Conservation (phyloP, 805 yeast genomes). For the Kazachstania viticola region DNA sequence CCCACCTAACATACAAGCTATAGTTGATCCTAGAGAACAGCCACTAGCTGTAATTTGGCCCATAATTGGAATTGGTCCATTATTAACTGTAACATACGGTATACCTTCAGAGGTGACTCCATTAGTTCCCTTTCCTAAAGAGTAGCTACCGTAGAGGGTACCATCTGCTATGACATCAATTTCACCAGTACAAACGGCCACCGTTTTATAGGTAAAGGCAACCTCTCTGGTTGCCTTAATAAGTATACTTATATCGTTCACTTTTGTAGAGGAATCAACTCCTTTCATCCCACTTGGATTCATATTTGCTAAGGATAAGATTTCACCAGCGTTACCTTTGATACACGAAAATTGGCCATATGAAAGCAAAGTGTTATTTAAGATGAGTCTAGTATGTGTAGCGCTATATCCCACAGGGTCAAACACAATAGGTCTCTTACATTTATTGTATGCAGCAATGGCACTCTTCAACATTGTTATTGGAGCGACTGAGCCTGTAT, state of each 20-base stretch:
- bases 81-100: conserved; percentile 26
- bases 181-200: conserved; percentile 65
- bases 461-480: conserved; percentile 40
- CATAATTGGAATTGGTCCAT: conserved; percentile 55
- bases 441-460: conserved; percentile 42
- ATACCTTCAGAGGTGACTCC: conserved; percentile 10
- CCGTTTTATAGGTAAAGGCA: conserved; percentile 39
- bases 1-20: conserved; percentile 48
- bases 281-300: conserved; percentile 47
- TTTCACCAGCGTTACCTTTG: conserved; percentile 84
- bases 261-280: conserved; percentile 40
- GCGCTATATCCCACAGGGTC: conserved; percentile 97
- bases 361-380: conserved; percentile 40
- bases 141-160: conserved; percentile 15
- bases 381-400: conserved; percentile 40
- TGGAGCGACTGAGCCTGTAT: conserved; percentile 62
- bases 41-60: conserved; percentile 72
- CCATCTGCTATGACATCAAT: conserved; percentile 43
- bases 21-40: conserved; percentile 66
- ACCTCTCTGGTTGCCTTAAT: conserved; percentile 35
- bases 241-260: conserved; percentile 18
- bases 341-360: conserved; percentile 53
- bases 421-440: conserved; percentile 53
- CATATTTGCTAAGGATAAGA: conserved; percentile 44
- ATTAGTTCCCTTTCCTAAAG: conserved; percentile 9